phyloP scores from a whole-genome alignment of 805 yeast species.

The Saccharomycopsis sp. region DNA sequence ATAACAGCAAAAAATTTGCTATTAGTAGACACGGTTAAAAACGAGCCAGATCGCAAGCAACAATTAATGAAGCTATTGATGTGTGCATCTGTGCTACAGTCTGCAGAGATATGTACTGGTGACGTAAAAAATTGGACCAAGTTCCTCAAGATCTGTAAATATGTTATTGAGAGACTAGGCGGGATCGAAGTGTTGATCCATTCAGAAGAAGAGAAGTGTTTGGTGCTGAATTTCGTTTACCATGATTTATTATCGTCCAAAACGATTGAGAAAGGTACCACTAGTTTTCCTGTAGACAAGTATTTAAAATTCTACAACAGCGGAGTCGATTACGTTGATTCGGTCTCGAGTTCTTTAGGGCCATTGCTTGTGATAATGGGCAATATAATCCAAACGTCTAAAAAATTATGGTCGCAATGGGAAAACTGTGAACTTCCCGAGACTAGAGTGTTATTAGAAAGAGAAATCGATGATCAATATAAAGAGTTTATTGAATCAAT shows the following conservation, averaged over 20 bases:
- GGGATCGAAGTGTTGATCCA: conserved; percentile 7
- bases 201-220: conserved; percentile 13
- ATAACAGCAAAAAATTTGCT: not conserved
- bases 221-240: conserved; percentile 13
- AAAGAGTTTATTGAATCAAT: not conserved
- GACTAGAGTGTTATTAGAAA: not conserved
- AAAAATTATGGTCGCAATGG: not conserved
- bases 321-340: conserved; percentile 11
- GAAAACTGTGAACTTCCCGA: not conserved
- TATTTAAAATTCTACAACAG: conserved; percentile 8
- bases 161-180: conserved; percentile 8
- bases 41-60: not conserved
- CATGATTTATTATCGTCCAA: conserved; percentile 12
- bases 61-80: conserved; percentile 4
- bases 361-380: conserved; percentile 16
- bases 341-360: conserved; percentile 14
- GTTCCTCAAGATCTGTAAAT: conserved; percentile 4
- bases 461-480: not conserved
- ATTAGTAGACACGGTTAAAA: not conserved
- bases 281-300: conserved; percentile 6
- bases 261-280: conserved; percentile 7
- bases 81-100: conserved; percentile 11
- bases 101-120: conserved; percentile 17
- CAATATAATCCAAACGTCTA: conserved; percentile 2
- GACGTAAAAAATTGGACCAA: conserved; percentile 15